phyloP scores from a whole-genome alignment of 108 stramenopile genomes.

The Skeletonema potamos region DNA sequence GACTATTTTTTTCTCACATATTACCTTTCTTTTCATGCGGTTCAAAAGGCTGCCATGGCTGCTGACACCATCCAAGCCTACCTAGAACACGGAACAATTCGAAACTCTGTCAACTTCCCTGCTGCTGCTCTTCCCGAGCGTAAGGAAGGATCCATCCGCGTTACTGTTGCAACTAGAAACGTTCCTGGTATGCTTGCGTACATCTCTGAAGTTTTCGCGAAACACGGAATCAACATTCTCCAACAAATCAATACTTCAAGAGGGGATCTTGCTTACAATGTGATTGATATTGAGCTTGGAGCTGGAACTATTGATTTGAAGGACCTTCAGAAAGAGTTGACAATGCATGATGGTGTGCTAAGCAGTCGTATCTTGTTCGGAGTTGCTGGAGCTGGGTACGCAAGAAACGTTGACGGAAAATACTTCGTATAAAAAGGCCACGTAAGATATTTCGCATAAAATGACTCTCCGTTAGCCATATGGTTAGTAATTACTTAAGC shows the following conservation, averaged over 20 bases:
- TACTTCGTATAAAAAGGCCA: constrained; percentile 70
- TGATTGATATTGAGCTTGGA: constrained; percentile 80
- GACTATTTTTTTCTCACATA: background rate
- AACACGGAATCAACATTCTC: constrained; percentile 77
- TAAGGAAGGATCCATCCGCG: constrained; percentile 70
- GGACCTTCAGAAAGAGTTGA: constrained; percentile 83
- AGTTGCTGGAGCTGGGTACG: constrained; percentile 78
- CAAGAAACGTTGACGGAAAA: constrained; percentile 83
- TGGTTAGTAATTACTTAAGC: constrained; percentile 58
- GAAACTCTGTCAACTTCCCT: constrained; percentile 92
- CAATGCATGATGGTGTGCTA: constrained; percentile 86
- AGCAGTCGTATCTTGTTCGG: constrained; percentile 78
- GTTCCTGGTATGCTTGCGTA: constrained; percentile 83
- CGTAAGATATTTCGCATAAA: background rate
- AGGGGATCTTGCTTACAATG: constrained; percentile 90
- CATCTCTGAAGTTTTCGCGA: constrained; percentile 82
- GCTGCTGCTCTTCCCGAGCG: constrained; percentile 56
- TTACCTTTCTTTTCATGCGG: background rate
- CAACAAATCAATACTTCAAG: constrained; percentile 92
- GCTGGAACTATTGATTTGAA: constrained; percentile 71
- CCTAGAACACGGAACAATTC: constrained; percentile 85
- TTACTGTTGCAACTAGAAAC: constrained; percentile 91
- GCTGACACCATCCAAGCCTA: constrained; percentile 86
- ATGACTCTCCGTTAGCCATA: background rate
- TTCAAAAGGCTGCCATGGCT: constrained; percentile 74